These are phyloP conservation scores for Basidiobolus meristosporus DNA, from an alignment of 371 early-diverging fungal species.

Conservation along the genomic window DNA sequence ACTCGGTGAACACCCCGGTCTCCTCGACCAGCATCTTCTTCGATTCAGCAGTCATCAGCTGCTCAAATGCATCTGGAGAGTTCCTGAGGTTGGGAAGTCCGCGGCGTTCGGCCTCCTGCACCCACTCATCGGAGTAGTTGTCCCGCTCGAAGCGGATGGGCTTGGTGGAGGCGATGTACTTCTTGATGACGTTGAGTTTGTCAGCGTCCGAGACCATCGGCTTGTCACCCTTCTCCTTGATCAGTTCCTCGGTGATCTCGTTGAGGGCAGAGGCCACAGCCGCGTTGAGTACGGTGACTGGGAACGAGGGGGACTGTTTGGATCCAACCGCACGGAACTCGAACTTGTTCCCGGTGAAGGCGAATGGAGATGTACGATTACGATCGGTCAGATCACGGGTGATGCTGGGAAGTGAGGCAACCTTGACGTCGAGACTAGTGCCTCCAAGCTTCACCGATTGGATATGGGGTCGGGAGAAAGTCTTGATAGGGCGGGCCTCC, in stretches of 20 bases:
- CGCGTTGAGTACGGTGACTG: slow-evolving; percentile 79
- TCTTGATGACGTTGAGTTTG: slow-evolving; percentile 66
- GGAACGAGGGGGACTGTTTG: slow-evolving; percentile 93
- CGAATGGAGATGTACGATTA: no score
- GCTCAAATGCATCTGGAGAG: slow-evolving; percentile 71
- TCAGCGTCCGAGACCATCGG: slow-evolving; percentile 60
- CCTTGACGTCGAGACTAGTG: slow-evolving; percentile 86
- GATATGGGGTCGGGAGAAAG: slow-evolving; percentile 61
- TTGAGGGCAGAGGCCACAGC: slow-evolving; percentile 72
- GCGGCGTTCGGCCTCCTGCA: slow-evolving; percentile 56
- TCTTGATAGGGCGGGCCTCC: slow-evolving; percentile 65
- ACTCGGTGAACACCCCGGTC: slow-evolving; percentile 66
- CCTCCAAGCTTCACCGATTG: slow-evolving; percentile 86
- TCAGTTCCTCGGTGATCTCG: slow-evolving; percentile 50
- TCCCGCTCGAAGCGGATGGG: slow-evolving; percentile 91
- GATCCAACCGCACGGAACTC: slow-evolving; percentile 98
- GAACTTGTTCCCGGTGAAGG: no score
- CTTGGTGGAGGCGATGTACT: slow-evolving; percentile 68
- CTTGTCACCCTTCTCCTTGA: slow-evolving; percentile 57
- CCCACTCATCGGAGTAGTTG: slow-evolving; percentile 76
- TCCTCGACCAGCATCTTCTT: slow-evolving; percentile 48
- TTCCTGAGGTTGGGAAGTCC: slow-evolving; percentile 85
- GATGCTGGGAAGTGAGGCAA: slow-evolving; percentile 77
- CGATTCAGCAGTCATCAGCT: slow-evolving; percentile 49
- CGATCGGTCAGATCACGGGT: slow-evolving; percentile 93